Base-by-base conservation (phyloP, 192 early-diverging fungal species). In the Entomortierella beljakovae region DNA sequence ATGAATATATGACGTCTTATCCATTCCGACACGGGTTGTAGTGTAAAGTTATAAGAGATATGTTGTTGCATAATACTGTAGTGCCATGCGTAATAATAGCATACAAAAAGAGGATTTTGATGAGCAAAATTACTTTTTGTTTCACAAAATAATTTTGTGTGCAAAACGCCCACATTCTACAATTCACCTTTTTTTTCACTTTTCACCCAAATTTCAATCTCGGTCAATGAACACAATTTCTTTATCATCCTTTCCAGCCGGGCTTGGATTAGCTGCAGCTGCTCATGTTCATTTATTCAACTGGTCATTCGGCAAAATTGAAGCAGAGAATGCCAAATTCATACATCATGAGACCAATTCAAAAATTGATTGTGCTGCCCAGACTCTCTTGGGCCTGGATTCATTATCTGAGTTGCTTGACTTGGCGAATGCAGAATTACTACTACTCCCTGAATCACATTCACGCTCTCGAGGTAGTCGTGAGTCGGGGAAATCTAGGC, bases 261-360 rank as follows among this genome's bases (percentile, higher is more conserved):
- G 70, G 13, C 50, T 64, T 11, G 70, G 70, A 7, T 62, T 72
- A 43, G 48, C 49, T 56, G 37, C 70, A 38, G 61, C 62, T 1
- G 71, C 63, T 8, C 71, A 74, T 61, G 57, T 49, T 34, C 57
- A 74, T 52, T 56, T 74, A 16, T 65, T 22, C 31, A 55, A 51
- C 23, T 48, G n/a, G 3, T 48, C 38, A 37, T 33, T 59, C 43
- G 28, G 28, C 35, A 65, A 13, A 16, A 28, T 26, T 15, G 43
- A 61, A n/a, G 20, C 15, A 4, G 15, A 16, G 2, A 46, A 46
- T 46, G 43, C 20, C 15, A 11, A 3, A 16, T 16, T 46, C 43
- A 46, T n/a, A n/a, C n/a, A n/a, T 35, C 55, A 57, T 15, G 54
- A 64, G n/a, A 49, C 42, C 15, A 9, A 33, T 6, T 50, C 35